Base-by-base conservation (phyloP, 2,329 filamentous ascomycete species). In the Epichloe hybrida region DNA sequence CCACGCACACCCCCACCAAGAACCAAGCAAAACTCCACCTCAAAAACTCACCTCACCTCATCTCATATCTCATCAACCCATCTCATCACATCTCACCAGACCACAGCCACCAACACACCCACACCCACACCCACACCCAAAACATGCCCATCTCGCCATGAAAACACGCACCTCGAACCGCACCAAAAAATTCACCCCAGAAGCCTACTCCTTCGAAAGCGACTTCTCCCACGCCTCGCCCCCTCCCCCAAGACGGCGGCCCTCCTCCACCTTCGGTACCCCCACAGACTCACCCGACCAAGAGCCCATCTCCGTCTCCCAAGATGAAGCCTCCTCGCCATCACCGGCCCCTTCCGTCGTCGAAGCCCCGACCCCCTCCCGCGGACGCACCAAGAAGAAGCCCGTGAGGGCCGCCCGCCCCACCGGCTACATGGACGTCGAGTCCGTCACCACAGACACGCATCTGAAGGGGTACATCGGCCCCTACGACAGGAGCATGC, bases 101-200 rank as follows among this genome's bases (percentile, higher is more conserved):
- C 21, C 7, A 47, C 20, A 13, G 17, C 17, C 17, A 17, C 17
- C 17, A 17, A 17, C 17, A 17, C 17, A 17, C 17, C 17, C 17
- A 17, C 17, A 17, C 17, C 17, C 17, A 17, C 17, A 17, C 5
- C 5, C 7, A n/a, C 13, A 38, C 36, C 12, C 36, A n/a, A 7
- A 44, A 37, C 13, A 46, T 36, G 27, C 40, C 23, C 35, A 38
- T 45, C 27, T 34, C 55, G 59, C 44, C 35, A 69, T 68, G 66
- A 64, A 63, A 56, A 67, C 67, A n/a, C 62, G 67, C 47, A 63
- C 51, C 46, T 64, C 67, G 17, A 69, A 68, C 55, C 65, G 64
- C 43, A 58, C 58, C 27, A 69, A 68, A 49, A 58, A 61, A 38
- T 68, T 61, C 50, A 61, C 61, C 2, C 52, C 61, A 52, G 56